phyloP scores from a whole-genome alignment of 805 yeast species.

The Kuraishia floccosa region DNA sequence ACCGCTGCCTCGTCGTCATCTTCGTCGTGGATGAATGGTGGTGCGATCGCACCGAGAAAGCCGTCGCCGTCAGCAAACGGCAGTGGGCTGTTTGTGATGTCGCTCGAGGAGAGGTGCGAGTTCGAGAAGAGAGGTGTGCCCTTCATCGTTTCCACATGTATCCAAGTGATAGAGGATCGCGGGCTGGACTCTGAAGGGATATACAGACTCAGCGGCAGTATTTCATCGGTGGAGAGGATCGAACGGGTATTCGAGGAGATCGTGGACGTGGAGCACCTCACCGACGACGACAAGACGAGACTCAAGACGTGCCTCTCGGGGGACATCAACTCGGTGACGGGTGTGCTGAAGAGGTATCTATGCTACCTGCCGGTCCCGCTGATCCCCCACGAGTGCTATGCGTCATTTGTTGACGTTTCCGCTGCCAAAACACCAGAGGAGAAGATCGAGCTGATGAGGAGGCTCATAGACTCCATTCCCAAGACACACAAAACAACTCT shows the following conservation, averaged over 20 bases:
- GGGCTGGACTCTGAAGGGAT: slow-evolving; percentile 80
- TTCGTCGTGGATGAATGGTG: slow-evolving; percentile 51
- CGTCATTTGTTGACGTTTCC: slow-evolving; percentile 49
- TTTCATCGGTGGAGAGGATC: slow-evolving; percentile 43
- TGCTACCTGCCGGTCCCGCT: slow-evolving; percentile 80
- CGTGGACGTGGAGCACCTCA: slow-evolving; percentile 14
- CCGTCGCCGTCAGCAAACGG: too few relatives aligned
- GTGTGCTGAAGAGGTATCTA: slow-evolving; percentile 79
- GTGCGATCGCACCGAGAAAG: slow-evolving; percentile 34
- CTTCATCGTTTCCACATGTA: slow-evolving; percentile 55
- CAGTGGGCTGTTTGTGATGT: neutral
- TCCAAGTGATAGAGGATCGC: slow-evolving; percentile 64
- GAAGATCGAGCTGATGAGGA: neutral
- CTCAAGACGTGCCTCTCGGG: slow-evolving; percentile 28
- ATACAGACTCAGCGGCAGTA: slow-evolving; percentile 82
- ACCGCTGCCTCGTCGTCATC: neutral
- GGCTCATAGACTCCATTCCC: slow-evolving; percentile 41
- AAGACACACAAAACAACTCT: slow-evolving; percentile 53
- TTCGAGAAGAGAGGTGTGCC: slow-evolving; percentile 62
- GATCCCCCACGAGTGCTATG: slow-evolving; percentile 60
- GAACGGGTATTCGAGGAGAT: slow-evolving; percentile 17
- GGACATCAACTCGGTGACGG: slow-evolving; percentile 81
- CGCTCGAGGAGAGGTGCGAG: slow-evolving; percentile 38
- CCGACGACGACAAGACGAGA: too few relatives aligned
- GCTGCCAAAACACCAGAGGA: too few relatives aligned